phyloP scores from a whole-genome alignment of 345 rosid genomes.

The Citrus mangshanensis region DNA sequence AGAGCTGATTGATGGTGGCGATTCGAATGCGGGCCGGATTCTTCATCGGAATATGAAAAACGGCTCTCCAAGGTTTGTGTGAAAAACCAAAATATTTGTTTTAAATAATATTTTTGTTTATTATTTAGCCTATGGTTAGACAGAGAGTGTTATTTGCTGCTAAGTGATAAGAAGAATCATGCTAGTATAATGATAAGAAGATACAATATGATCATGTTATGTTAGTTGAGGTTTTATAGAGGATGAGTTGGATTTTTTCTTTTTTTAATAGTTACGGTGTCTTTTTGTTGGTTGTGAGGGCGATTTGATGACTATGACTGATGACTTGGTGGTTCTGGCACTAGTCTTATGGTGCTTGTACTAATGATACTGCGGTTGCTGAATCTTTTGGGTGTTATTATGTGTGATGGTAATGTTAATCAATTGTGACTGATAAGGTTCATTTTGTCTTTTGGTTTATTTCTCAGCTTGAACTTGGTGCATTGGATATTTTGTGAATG shows the following conservation, averaged over 20 bases:
- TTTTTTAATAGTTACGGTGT: not conserved
- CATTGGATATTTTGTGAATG: not conserved
- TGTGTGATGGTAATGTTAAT: not conserved
- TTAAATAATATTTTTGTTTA: not conserved
- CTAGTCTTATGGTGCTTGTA: not conserved
- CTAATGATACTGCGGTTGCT: not conserved
- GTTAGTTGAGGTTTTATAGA: not conserved
- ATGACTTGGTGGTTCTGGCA: not conserved
- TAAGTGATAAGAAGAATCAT: not conserved
- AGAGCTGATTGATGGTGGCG: conserved; percentile 75
- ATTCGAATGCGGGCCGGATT: conserved; percentile 56
- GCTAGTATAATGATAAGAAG: not conserved
- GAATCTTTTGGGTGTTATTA: not conserved
- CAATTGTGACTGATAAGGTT: not conserved
- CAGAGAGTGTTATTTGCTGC: not conserved
- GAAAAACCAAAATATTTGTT: not conserved
- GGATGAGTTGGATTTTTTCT: not conserved
- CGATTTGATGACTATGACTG: not conserved
- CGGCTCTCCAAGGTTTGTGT: conserved; percentile 57
- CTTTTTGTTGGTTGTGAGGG: not conserved
- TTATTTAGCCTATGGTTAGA: not conserved
- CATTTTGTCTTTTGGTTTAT: not conserved
- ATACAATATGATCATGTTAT: not conserved
- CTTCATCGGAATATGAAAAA: conserved; percentile 75
- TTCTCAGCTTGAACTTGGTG: not conserved